Evolutionary conservation across 1,139 yeast species (phyloP).

Genomic region (Protomyces pachydermus): DNA sequence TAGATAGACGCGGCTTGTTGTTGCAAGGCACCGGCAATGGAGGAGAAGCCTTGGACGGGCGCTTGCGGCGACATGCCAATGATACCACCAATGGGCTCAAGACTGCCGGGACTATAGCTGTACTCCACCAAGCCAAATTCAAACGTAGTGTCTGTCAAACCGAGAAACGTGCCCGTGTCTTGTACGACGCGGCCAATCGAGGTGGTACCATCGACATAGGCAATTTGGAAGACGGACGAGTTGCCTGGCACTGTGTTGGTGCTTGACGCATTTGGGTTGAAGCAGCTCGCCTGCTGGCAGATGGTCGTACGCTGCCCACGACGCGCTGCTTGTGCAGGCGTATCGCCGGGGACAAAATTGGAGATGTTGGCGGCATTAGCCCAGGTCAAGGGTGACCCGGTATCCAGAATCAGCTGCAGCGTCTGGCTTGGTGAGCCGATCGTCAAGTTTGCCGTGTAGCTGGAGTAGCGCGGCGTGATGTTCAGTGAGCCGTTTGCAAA

Average conservation of each 20-base stretch:
- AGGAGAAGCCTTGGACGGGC: conserved; percentile 6
- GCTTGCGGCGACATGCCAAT: conserved; percentile 27
- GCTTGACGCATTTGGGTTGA: conserved; percentile 9
- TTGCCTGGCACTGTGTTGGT: conserved; percentile 8
- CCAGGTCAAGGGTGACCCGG: conserved; percentile 29
- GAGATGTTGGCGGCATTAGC: conserved; percentile 24
- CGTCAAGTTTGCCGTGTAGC: conserved; percentile 14
- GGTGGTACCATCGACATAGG: conserved; percentile 25
- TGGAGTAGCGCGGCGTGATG: neutral
- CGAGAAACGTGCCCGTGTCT: conserved; percentile 14
- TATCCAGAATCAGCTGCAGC: conserved; percentile 23
- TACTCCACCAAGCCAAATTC: conserved; percentile 25
- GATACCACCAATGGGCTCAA: conserved; percentile 21
- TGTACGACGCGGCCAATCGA: conserved; percentile 24
- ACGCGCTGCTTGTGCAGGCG: conserved; percentile 11
- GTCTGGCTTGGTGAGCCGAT: conserved; percentile 21
- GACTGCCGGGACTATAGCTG: conserved; percentile 20
- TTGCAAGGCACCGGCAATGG: conserved; percentile 3
- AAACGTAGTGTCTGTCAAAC: conserved; percentile 15
- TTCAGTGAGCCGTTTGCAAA: conserved; percentile 5
- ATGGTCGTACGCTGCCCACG: conserved; percentile 7
- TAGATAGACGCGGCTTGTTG: neutral
- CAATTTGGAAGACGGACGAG: conserved; percentile 13
- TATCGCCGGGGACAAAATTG: conserved; percentile 9
- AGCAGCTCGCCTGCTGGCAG: conserved; percentile 17